Conservation (phyloP, 306 rosid species). For the Prunus salicina region DNA sequence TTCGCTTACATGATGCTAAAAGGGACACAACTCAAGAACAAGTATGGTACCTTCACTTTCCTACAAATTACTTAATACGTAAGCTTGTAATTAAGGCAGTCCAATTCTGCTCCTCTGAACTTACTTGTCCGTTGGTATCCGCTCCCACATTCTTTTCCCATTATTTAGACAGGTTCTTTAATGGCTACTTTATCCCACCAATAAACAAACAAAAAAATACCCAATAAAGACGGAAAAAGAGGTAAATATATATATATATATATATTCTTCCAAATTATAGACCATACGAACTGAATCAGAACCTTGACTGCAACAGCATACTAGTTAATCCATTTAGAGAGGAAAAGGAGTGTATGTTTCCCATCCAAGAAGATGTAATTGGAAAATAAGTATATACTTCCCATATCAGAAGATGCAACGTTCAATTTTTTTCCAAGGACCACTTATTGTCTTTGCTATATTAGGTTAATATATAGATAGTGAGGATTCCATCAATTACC, state of each 20-base stretch:
- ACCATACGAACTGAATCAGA: background rate
- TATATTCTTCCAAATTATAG: background rate
- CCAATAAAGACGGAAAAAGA: background rate
- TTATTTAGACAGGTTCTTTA: background rate
- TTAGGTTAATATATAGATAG: background rate
- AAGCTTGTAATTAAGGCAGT: background rate
- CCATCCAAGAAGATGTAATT: no score
- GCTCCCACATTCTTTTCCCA: background rate
- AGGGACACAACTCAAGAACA: background rate
- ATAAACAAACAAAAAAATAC: background rate
- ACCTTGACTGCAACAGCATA: background rate
- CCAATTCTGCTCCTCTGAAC: background rate
- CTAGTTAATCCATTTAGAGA: background rate
- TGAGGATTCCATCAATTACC: slow-evolving; percentile 43
- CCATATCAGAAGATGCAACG: background rate
- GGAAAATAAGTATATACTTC: background rate
- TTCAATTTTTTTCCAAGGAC: background rate
- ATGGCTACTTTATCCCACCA: background rate
- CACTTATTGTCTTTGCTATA: background rate
- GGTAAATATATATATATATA: background rate
- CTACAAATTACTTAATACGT: background rate
- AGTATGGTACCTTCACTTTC: no score
- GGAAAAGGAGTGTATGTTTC: background rate
- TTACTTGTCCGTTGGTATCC: background rate
- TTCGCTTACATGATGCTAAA: background rate